Evolutionary conservation across 1,284 basidiomycete genomes (phyloP).

Genomic region (Cystobasidiaceae sp.): DNA sequence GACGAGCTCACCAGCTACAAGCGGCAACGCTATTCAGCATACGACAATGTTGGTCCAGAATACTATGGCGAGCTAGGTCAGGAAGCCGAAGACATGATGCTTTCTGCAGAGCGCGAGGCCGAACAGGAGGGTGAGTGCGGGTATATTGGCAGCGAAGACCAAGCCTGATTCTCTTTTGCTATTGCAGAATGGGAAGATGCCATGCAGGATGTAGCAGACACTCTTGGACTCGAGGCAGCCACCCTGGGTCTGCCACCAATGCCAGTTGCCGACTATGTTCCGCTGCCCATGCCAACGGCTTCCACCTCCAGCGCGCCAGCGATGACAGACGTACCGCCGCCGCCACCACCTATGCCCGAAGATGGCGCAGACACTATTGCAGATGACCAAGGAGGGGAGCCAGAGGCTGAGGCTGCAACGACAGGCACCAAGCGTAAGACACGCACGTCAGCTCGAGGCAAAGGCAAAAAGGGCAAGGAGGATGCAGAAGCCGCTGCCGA

Average conservation of each 20-base stretch:
- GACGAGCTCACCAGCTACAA: constrained; percentile 75
- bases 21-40: constrained; percentile 53
- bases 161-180: constrained; percentile 29
- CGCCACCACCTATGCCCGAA: constrained; percentile 10
- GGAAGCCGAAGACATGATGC: constrained; percentile 65
- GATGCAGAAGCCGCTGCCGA: constrained; percentile 29
- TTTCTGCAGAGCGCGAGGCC: constrained; percentile 64
- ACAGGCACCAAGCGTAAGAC: constrained; percentile 43
- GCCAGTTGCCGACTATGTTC: constrained; percentile 23
- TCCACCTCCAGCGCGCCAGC: constrained; percentile 5
- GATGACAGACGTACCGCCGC: background rate
- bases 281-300: background rate
- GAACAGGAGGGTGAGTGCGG: constrained; percentile 71
- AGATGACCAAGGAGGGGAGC: constrained; percentile 2
- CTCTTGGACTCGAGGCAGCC: constrained; percentile 15
- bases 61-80: constrained; percentile 86
- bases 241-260: constrained; percentile 1
- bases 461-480: constrained; percentile 42
- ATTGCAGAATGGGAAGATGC: constrained; percentile 64
- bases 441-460: constrained; percentile 2
- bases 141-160: too few relatives aligned
- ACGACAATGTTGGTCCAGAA: constrained; percentile 74
- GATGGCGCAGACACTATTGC: background rate
- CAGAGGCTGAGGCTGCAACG: constrained; percentile 20
- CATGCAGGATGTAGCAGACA: constrained; percentile 17